Conservation (phyloP, 805 yeast species). For the Candida piceae region DNA sequence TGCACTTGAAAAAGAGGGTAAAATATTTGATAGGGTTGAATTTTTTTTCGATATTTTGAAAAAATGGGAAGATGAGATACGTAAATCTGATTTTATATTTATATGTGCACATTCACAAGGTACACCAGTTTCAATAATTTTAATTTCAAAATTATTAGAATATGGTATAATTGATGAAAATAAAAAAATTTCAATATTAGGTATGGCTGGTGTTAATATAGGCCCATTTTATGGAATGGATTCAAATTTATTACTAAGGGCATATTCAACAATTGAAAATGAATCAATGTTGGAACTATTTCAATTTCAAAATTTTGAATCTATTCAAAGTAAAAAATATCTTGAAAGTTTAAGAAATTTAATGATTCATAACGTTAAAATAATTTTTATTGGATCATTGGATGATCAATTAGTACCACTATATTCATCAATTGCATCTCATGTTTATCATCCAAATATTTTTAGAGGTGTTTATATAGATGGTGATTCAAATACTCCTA, state of each 20-base stretch:
- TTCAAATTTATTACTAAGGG: slow-evolving; percentile 75
- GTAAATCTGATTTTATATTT: slow-evolving; percentile 74
- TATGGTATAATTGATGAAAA: slow-evolving; percentile 42
- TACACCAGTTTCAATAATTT: slow-evolving; percentile 79
- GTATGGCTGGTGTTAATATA: slow-evolving; percentile 94
- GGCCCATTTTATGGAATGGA: slow-evolving; percentile 94
- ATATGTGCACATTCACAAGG: slow-evolving; percentile 97
- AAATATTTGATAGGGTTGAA: slow-evolving; percentile 78
- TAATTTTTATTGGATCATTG: slow-evolving; percentile 80
- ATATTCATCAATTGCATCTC: slow-evolving; percentile 80
- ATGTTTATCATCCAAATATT: slow-evolving; percentile 83
- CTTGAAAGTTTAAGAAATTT: slow-evolving; percentile 61
- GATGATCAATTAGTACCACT: slow-evolving; percentile 94
- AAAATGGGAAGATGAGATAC: slow-evolving; percentile 49
- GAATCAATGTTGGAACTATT: slow-evolving; percentile 83
- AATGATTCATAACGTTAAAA: slow-evolving; percentile 65
- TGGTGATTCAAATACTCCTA: slow-evolving; percentile 71
- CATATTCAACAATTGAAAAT: slow-evolving; percentile 85
- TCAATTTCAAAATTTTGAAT: slow-evolving; percentile 75
- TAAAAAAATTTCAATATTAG: slow-evolving; percentile 63
- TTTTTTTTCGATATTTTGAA: slow-evolving; percentile 68
- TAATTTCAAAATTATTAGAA: slow-evolving; percentile 69
- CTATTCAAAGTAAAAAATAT: slow-evolving; percentile 66
- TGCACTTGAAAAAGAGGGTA: slow-evolving; percentile 92
- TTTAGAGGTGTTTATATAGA: slow-evolving; percentile 88